These are phyloP conservation scores for Exophiala sp. DNA, from an alignment of 2,329 filamentous ascomycete species.

Conservation along the genomic window DNA sequence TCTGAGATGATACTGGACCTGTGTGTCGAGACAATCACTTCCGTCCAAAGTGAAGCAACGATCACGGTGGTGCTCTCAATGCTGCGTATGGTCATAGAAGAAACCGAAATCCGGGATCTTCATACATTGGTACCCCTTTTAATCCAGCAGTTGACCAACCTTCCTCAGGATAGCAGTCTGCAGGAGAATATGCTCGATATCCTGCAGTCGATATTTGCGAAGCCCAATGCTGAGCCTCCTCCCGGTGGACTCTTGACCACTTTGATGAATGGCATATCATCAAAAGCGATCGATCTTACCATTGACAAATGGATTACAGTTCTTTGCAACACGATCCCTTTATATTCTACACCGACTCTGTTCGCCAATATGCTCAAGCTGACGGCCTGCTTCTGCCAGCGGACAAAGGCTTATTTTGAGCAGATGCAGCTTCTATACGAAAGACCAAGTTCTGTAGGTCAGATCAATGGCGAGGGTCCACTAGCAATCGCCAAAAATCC, in stretches of 20 bases:
- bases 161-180: constrained; percentile 5
- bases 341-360: constrained; percentile 74
- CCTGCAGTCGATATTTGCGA: constrained; percentile 22
- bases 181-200: constrained; percentile 24
- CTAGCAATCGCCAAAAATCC: constrained; percentile 30
- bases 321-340: constrained; percentile 71
- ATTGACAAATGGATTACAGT: constrained; percentile 91
- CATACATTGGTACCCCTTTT: constrained; percentile 18
- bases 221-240: constrained; percentile 30
- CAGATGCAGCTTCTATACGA: constrained; percentile 62
- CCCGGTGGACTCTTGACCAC: constrained; percentile 70
- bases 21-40: constrained; percentile 13
- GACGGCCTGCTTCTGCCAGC: constrained; percentile 78
- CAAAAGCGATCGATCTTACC: constrained; percentile 64
- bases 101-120: constrained; percentile 10
- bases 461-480: constrained; percentile 6
- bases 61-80: constrained; percentile 16
- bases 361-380: constrained; percentile 82
- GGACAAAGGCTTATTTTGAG: constrained; percentile 67
- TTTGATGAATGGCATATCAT: constrained; percentile 73
- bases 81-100: constrained; percentile 18
- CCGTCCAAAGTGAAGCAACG: constrained; percentile 1
- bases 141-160: constrained; percentile 15
- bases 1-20: constrained; percentile 18
- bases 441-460: constrained; percentile 30